phyloP scores from a whole-genome alignment of 139 green algal species.

The Auxenochlorella pyrenoidosa region DNA sequence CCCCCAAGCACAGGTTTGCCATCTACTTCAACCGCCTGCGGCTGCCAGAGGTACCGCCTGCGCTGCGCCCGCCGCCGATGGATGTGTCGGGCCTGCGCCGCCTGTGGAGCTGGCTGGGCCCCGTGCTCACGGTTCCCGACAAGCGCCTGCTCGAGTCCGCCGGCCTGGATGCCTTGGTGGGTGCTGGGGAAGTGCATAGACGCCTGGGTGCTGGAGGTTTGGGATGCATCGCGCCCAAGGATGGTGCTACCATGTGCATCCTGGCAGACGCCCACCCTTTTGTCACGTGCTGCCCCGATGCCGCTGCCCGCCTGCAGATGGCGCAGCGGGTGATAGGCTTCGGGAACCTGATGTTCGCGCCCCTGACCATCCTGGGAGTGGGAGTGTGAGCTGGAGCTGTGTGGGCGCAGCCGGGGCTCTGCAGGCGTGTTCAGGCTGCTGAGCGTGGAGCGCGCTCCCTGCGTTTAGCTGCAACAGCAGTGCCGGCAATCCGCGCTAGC shows the following conservation, averaged over 20 bases:
- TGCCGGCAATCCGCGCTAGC: no score
- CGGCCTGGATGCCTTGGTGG: constrained; percentile 60
- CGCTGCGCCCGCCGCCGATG: constrained; percentile 26
- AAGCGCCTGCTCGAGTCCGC: constrained; percentile 44
- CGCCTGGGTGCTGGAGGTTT: not conserved
- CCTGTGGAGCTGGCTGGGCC: constrained; percentile 48
- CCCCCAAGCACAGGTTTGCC: not conserved
- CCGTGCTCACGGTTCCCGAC: constrained; percentile 36
- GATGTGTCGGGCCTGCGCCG: constrained; percentile 2
- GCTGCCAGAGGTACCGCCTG: not conserved
- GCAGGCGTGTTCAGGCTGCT: not conserved
- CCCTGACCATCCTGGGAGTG: constrained; percentile 16
- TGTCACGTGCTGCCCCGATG: not conserved
- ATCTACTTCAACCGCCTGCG: constrained; percentile 34
- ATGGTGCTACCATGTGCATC: no score
- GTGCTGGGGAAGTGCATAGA: not conserved
- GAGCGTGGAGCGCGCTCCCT: no score
- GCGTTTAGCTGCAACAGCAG: no score
- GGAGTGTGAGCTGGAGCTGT: constrained; percentile 8
- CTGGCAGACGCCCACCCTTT: not conserved
- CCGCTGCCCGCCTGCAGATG: not conserved
- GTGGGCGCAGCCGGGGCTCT: not conserved
- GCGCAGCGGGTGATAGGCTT: constrained; percentile 21
- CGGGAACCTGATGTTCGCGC: not conserved
- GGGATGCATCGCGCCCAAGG: no score